Percentiles rank a stretch among this genome's conserved stretches.
phyloP scores from a whole-genome alignment of 2,329 filamentous ascomycete species.

The Epichloe gansuensis region DNA sequence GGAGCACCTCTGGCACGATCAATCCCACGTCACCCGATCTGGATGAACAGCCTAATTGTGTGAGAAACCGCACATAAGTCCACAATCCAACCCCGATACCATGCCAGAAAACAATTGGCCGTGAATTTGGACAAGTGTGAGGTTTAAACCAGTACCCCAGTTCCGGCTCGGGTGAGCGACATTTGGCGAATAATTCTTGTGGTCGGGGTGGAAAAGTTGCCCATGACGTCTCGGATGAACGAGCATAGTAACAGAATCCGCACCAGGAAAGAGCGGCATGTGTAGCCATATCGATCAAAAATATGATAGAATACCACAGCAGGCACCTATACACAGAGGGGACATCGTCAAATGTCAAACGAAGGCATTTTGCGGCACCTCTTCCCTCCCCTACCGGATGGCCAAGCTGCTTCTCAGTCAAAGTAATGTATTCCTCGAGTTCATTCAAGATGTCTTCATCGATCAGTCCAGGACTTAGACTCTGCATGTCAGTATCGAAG shows the following conservation, averaged over 20 bases:
- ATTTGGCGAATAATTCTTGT: slow-evolving; percentile 31
- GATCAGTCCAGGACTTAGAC: slow-evolving; percentile 10
- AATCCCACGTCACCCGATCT: slow-evolving; percentile 37
- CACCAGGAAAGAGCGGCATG: slow-evolving; percentile 30
- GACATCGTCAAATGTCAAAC: slow-evolving; percentile 54
- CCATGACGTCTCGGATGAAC: slow-evolving; percentile 13
- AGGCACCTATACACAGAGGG: slow-evolving; percentile 47
- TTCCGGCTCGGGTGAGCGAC: slow-evolving; percentile 32
- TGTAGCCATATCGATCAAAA: slow-evolving; percentile 39
- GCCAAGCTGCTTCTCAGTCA: slow-evolving; percentile 41
- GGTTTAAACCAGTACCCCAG: slow-evolving; percentile 55
- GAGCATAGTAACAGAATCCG: slow-evolving; percentile 40
- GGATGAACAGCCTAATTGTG: slow-evolving; percentile 30
- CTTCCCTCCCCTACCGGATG: slow-evolving; percentile 37
- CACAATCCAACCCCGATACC: slow-evolving; percentile 58
- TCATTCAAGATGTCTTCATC: slow-evolving; percentile 25
- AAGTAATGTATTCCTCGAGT: slow-evolving; percentile 33
- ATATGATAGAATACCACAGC: slow-evolving; percentile 49
- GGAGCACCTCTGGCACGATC: slow-evolving; percentile 52
- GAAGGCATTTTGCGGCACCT: slow-evolving; percentile 42
- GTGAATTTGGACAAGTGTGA: slow-evolving; percentile 34
- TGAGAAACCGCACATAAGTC: slow-evolving; percentile 46
- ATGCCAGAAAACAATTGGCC: slow-evolving; percentile 56
- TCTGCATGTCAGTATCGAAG: slow-evolving; percentile 33
- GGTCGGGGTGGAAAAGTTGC: slow-evolving; percentile 46